Evolutionary conservation across 306 rosid species (phyloP).

Genomic region (cucumber (Cucumis sativus)): DNA sequence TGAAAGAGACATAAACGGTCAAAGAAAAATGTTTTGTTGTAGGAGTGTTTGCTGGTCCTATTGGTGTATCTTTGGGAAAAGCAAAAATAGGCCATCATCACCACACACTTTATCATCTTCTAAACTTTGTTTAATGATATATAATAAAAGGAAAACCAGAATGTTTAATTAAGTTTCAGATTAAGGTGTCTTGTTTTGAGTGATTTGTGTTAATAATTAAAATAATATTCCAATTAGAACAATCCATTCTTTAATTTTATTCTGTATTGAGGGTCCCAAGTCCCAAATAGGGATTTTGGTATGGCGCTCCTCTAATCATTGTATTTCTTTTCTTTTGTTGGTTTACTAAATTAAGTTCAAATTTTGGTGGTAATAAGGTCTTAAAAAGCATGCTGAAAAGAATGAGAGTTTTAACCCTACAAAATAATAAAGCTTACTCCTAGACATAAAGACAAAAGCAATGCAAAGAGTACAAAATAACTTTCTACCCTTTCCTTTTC

Average conservation of each 20-base stretch:
- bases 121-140: not conserved
- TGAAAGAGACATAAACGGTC: not conserved
- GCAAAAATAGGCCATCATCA: not conserved
- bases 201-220: not conserved
- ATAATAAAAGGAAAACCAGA: too few species aligned
- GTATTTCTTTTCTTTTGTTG: too few species aligned
- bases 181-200: not conserved
- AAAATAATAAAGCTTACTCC: conserved; percentile 27
- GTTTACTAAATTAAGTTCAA: conserved; percentile 24
- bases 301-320: conserved; percentile 7
- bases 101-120: not conserved
- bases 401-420: conserved; percentile 47
- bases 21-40: not conserved
- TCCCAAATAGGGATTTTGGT: not conserved
- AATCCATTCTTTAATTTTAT: not conserved
- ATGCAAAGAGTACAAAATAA: conserved; percentile 25
- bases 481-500: conserved; percentile 21
- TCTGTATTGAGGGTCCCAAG: not conserved
- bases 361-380: conserved; percentile 42
- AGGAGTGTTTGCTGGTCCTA: not conserved
- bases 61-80: not conserved
- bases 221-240: not conserved
- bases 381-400: conserved; percentile 60
- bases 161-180: not conserved
- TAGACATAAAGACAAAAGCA: conserved; percentile 16